A percentile compares a stretch with the other conserved stretches of the same genome.
phyloP scores from a whole-genome alignment of 257 asterid genomes.

The Perilla frutescens region DNA sequence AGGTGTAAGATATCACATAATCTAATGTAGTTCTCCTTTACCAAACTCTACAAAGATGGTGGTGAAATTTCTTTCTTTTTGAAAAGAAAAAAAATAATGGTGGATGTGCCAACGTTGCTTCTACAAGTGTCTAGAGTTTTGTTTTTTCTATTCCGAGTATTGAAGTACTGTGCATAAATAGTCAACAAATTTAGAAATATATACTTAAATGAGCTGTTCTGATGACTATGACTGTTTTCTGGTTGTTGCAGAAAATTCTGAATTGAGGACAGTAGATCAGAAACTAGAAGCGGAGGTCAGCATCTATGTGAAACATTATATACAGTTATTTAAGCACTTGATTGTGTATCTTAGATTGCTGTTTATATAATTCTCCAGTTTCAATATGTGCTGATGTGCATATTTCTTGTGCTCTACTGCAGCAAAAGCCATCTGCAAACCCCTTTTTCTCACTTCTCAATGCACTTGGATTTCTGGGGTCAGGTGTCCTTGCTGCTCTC shows the following conservation, averaged over 20 bases:
- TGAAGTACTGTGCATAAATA: not conserved
- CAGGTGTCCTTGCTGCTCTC: conserved; percentile 83
- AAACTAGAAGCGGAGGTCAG: conserved; percentile 66
- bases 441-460: conserved; percentile 65
- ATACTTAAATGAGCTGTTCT: conserved; percentile 26
- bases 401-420: conserved; percentile 46
- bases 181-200: not conserved
- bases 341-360: conserved; percentile 20
- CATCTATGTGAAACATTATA: conserved; percentile 41
- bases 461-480: conserved; percentile 66
- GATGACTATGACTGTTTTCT: conserved; percentile 17
- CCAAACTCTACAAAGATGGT: not conserved
- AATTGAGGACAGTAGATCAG: conserved; percentile 41
- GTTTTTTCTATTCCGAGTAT: not conserved
- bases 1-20: not conserved
- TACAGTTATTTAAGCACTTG: conserved; percentile 35
- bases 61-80: not conserved
- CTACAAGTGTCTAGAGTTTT: not conserved
- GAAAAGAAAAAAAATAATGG: not conserved
- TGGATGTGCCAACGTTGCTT: not conserved
- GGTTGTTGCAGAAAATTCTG: conserved; percentile 51
- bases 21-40: not conserved
- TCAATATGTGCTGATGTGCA: conserved; percentile 34
- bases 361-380: conserved; percentile 19
- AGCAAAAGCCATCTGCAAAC: conserved; percentile 45